Evolutionary conservation across 1,284 basidiomycete genomes (phyloP), one percentile per base, ranked within the genome.

Genomic region (Tilletia caries): DNA sequence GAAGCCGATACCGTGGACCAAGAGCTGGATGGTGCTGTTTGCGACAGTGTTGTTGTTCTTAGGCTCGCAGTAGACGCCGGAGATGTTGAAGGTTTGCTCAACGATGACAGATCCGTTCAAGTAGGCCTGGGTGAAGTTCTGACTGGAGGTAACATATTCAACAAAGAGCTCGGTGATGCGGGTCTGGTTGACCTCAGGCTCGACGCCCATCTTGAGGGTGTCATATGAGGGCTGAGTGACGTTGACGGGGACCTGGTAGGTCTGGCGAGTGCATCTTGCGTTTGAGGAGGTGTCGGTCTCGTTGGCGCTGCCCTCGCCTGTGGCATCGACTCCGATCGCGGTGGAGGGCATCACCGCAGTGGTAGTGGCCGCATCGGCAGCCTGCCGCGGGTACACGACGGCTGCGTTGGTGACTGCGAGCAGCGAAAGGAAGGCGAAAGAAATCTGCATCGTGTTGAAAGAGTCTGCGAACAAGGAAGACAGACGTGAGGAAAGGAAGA

Each of bases 1-100:
- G 44, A 66, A 50, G 29, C 33, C 73, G 27, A 74, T 76, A 65
- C 81, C 81, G 62, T 82, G 81, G 0, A 80, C 77, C 29, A 81
- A 71, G 10, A 82, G 50, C 52, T 81, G 81, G 23, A 78, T 44
- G 12, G 74, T 52, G n/a, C 52, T 50, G 41, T 69, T 33, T 25
- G 65, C 50, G 68, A 74, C 76, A 15, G 10, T 41, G 37, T 41
- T 41, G 37, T 76, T 73, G n/a, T 73, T 67, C 41, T 73, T 76
- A 23, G 80, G 80, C 60, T 74, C 71, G 70, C 80, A 82, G 70
- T 75, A 75, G 41, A 72, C 70, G 20, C 76, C 76, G 15, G 67
- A 69, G 41, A 77, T 76, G 32, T 66, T 68, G 70, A 75, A 77
- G 4, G 75, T 69, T 6, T 62, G 67, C 33, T 58, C 58, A 33